These are phyloP conservation scores for Wallacemonas sp. DNA, from an alignment of 208 protist species.

Conservation along the genomic window DNA sequence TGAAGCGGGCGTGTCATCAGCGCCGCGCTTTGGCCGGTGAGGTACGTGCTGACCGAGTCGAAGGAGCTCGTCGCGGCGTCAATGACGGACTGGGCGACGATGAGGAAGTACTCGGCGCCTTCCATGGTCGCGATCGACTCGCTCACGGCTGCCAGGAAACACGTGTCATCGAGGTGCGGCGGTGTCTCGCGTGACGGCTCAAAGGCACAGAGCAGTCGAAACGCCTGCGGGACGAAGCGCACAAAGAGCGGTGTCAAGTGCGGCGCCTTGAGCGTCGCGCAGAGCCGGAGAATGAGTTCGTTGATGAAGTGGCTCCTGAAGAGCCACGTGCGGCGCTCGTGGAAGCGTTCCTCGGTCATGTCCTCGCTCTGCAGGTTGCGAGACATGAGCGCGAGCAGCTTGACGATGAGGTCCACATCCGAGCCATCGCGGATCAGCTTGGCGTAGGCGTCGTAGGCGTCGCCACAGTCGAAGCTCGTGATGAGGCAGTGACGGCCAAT, in stretches of 20 bases:
- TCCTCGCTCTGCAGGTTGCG: conserved; percentile 29
- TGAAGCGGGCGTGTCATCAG: conserved; percentile 50
- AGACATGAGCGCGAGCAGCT: conserved; percentile 51
- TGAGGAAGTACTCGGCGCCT: conserved; percentile 61
- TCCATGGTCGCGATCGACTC: conserved; percentile 38
- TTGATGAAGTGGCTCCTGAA: conserved; percentile 58
- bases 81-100: conserved; percentile 64
- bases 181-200: conserved; percentile 56
- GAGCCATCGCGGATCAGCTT: conserved; percentile 37
- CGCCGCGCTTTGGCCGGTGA: conserved; percentile 18
- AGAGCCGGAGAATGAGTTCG: conserved; percentile 41
- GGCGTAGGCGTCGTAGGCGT: conserved; percentile 55
- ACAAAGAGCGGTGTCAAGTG: conserved; percentile 40
- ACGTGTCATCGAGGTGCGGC: conserved; percentile 52
- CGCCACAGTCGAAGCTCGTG: conserved; percentile 51
- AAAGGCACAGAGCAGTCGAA: conserved; percentile 70
- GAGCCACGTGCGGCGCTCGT: conserved; percentile 69
- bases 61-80: conserved; percentile 63
- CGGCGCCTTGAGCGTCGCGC: conserved; percentile 28
- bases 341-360: conserved; percentile 27
- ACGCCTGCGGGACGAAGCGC: conserved; percentile 59
- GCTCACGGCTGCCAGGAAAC: conserved; percentile 45
- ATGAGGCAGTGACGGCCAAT: conserved; percentile 61
- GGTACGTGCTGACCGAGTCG: conserved; percentile 18
- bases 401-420: conserved; percentile 30